Conservation (phyloP, 768 basidiomycete species). For the Russula compacta region DNA sequence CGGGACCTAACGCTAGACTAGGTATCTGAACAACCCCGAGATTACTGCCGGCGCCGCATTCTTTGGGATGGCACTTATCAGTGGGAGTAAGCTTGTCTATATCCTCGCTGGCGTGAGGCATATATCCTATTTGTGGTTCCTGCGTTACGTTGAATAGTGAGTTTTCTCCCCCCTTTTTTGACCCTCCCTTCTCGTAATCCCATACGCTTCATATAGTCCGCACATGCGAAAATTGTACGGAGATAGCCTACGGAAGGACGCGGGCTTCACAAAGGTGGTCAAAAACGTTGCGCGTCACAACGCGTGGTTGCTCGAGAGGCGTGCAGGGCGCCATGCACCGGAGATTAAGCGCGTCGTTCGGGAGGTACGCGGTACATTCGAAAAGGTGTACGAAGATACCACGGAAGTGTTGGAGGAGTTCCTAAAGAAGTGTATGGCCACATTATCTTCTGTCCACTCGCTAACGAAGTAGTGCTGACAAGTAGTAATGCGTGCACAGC, state of each 20-base stretch:
- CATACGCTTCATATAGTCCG: conserved; percentile 46
- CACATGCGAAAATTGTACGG: conserved; percentile 98
- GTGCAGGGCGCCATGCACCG: conserved; percentile 73
- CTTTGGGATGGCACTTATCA: conserved; percentile 88
- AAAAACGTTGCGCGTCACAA: conserved; percentile 85
- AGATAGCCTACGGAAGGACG: conserved; percentile 86
- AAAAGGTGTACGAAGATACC: conserved; percentile 93
- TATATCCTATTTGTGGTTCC: conserved; percentile 93
- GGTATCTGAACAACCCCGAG: conserved; percentile 92
- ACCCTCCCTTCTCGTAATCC: neutral
- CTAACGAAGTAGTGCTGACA: neutral
- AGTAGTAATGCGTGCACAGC: conserved; percentile 37
- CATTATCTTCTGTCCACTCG: neutral
- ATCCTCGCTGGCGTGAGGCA: conserved; percentile 76
- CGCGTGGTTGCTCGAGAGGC: conserved; percentile 61
- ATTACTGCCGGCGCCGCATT: conserved; percentile 93
- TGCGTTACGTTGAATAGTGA: conserved; percentile 84
- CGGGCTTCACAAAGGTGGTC: conserved; percentile 97
- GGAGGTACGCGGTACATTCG: conserved; percentile 90
- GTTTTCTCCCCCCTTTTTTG: conserved; percentile 24
- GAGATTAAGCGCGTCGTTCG: conserved; percentile 76
- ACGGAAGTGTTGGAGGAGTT: conserved; percentile 92
- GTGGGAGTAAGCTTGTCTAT: conserved; percentile 87
- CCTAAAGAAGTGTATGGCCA: conserved; percentile 72
- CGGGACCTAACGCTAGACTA: conserved; percentile 23